A percentile compares a stretch with the other conserved stretches of the same genome.
Evolutionary conservation across 176 grass and related monocot species (phyloP).

Genomic region (Oryza punctata): DNA sequence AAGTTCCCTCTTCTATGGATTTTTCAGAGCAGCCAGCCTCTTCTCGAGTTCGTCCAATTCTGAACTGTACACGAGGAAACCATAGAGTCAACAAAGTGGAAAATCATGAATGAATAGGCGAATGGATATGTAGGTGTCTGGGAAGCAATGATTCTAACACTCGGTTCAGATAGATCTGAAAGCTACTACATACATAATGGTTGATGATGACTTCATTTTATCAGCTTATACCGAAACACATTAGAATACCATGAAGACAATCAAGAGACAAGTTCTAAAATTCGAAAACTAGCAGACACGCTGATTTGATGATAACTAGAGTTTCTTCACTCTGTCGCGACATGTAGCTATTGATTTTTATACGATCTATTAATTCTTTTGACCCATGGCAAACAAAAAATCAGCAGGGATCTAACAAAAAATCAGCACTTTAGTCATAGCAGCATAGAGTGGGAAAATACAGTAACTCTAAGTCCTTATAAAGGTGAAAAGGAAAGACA

Average conservation of each 20-base stretch:
- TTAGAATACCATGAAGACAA: background rate
- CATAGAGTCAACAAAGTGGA: constrained; percentile 11
- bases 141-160: background rate
- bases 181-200: background rate
- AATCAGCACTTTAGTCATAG: background rate
- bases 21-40: constrained; percentile 77
- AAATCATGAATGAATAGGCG: background rate
- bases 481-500: background rate
- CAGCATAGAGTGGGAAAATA: constrained; percentile 26
- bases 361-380: constrained; percentile 25
- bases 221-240: background rate
- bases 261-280: background rate
- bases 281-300: background rate
- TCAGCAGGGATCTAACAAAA: constrained; percentile 15
- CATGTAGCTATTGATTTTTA: background rate
- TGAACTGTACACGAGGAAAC: constrained; percentile 54
- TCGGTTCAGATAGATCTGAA: background rate
- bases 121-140: background rate
- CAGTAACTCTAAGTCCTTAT: background rate
- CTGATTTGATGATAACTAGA: background rate
- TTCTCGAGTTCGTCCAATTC: constrained; percentile 79
- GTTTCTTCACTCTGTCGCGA: background rate
- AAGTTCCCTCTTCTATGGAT: constrained; percentile 26
- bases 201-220: background rate
- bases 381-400: background rate